These are phyloP conservation scores for Coccomyxa sp. DNA, from an alignment of 139 green algal genomes.

Conservation along the genomic window DNA sequence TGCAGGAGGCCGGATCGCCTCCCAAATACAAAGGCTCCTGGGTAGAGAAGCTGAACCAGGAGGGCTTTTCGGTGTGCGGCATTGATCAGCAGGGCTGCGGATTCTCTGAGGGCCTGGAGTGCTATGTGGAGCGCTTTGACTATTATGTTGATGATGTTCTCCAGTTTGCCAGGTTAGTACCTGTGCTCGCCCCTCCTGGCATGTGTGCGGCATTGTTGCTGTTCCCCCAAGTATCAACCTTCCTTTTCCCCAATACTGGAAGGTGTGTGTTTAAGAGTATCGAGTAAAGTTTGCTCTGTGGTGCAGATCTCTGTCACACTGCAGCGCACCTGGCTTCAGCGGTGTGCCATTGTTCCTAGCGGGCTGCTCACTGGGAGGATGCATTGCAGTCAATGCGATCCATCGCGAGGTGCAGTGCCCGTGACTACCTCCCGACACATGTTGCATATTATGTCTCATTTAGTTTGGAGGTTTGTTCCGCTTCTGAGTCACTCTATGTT, in stretches of 20 bases:
- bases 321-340: conserved; percentile 21
- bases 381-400: conserved; percentile 46
- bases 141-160: conserved; percentile 61
- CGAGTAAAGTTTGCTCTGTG: neutral
- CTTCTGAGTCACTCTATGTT: neutral
- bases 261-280: neutral
- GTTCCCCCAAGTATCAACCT: neutral
- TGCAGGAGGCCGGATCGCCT: conserved; percentile 18
- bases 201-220: neutral
- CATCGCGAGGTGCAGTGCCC: neutral
- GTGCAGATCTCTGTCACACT: conserved; percentile 8
- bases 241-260: neutral
- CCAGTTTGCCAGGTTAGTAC: conserved; percentile 30
- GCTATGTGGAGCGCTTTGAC: conserved; percentile 52
- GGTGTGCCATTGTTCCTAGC: conserved; percentile 51
- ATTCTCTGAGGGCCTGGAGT: conserved; percentile 49
- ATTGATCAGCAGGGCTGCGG: conserved; percentile 64
- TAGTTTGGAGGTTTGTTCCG: neutral
- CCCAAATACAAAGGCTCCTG: conserved; percentile 56
- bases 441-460: neutral
- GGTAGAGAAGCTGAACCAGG: conserved; percentile 57
- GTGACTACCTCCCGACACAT: neutral
- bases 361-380: conserved; percentile 64
- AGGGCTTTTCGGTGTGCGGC: conserved; percentile 52
- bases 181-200: neutral